Percentiles rank a stretch among this genome's conserved stretches.
These are phyloP conservation scores for Triticum timopheevii DNA, from an alignment of 176 grass and related monocot species.

Conservation along the genomic window DNA sequence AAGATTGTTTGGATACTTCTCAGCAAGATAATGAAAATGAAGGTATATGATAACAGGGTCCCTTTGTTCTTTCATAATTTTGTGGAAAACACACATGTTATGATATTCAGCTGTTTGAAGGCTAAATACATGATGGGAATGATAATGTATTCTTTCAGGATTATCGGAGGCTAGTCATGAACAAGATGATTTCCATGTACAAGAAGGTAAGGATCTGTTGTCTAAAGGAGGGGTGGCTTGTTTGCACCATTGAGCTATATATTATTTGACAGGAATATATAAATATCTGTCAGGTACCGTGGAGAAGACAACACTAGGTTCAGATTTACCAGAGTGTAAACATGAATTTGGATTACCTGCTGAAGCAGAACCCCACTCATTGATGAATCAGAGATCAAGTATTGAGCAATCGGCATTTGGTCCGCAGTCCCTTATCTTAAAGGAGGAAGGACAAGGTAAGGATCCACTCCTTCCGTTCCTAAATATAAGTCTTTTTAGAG, in stretches of 20 bases:
- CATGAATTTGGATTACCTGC: background rate
- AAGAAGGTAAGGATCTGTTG: constrained; percentile 23
- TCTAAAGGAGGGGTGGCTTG: background rate
- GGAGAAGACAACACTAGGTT: background rate
- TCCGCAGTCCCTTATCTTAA: background rate
- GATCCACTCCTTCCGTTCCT: background rate
- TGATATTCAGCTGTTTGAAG: background rate
- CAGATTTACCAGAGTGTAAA: constrained; percentile 1
- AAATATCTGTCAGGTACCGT: constrained; percentile 32
- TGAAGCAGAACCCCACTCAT: background rate
- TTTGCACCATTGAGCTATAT: constrained; percentile 1
- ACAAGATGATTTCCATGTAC: constrained; percentile 10
- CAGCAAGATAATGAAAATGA: constrained; percentile 12
- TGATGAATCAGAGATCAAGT: background rate
- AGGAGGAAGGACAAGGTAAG: constrained; percentile 25
- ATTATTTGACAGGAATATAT: background rate
- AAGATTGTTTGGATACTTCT: background rate
- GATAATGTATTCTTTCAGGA: background rate
- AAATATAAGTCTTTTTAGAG: no score
- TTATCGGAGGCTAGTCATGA: background rate
- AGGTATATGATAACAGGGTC: background rate
- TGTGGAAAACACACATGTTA: background rate
- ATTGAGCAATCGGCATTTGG: constrained; percentile 14
- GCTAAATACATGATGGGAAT: background rate
- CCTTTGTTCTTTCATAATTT: background rate